phyloP scores from a whole-genome alignment of 352 stramenopile genomes.

The Phytophthora megakarya region DNA sequence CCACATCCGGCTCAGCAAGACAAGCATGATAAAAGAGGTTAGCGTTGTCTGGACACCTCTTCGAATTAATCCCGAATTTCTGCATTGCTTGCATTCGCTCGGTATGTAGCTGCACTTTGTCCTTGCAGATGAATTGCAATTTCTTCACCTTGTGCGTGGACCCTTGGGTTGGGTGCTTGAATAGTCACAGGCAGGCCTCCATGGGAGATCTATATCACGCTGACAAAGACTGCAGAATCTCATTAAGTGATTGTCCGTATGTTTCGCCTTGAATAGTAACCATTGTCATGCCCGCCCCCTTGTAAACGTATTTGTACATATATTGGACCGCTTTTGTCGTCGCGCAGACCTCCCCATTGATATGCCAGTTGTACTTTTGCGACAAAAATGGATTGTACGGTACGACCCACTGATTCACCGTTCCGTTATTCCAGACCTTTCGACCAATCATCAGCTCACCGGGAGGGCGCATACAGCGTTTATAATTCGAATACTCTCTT shows the following conservation, averaged over 20 bases:
- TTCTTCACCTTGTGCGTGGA: too few relatives aligned
- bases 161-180: conserved; percentile 33
- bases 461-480: too few relatives aligned
- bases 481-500: too few relatives aligned
- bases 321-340: conserved; percentile 51
- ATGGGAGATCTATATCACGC: conserved; percentile 51
- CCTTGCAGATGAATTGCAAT: background rate
- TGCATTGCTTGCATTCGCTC: conserved; percentile 6
- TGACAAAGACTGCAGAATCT: conserved; percentile 33
- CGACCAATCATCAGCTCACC: too few relatives aligned
- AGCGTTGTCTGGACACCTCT: background rate
- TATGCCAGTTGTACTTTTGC: conserved; percentile 61
- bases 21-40: conserved; percentile 9
- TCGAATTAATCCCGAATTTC: conserved; percentile 15
- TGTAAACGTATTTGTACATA: conserved; percentile 69
- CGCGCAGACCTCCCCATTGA: conserved; percentile 60
- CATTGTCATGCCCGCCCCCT: conserved; percentile 42
- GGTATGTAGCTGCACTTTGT: background rate
- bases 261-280: conserved; percentile 12
- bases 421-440: too few relatives aligned
- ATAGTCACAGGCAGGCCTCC: conserved; percentile 33
- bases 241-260: conserved; percentile 5
- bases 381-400: too few relatives aligned
- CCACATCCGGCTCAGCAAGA: conserved; percentile 2
- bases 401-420: too few relatives aligned